Evolutionary conservation across 805 yeast genomes (phyloP).

Genomic region (Saccharomycopsis fodiens): DNA sequence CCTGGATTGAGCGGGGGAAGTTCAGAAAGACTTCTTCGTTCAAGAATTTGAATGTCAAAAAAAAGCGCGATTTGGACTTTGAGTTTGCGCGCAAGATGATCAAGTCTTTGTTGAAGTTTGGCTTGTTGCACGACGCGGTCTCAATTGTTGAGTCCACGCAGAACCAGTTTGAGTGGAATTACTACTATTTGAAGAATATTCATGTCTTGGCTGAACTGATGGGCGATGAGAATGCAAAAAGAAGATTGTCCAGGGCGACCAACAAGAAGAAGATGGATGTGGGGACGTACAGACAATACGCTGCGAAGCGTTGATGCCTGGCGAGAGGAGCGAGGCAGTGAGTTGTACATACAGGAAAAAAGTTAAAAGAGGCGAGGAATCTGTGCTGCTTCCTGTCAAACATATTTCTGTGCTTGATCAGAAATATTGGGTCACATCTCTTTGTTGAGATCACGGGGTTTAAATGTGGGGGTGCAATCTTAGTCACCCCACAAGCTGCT

Average conservation of each 20-base stretch:
- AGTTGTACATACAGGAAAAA: too few relatives aligned
- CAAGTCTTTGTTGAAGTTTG: slow-evolving; percentile 44
- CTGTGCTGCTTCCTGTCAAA: too few relatives aligned
- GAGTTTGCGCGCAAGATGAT: slow-evolving; percentile 71
- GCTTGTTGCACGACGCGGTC: slow-evolving; percentile 60
- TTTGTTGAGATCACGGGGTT: too few relatives aligned
- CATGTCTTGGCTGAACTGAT: slow-evolving; percentile 15
- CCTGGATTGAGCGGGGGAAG: slow-evolving; percentile 76
- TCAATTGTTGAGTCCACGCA: slow-evolving; percentile 60
- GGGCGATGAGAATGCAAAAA: slow-evolving; percentile 15
- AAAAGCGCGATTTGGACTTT: slow-evolving; percentile 45
- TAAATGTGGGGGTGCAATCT: too few relatives aligned
- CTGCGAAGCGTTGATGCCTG: background rate
- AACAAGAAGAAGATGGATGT: slow-evolving; percentile 2
- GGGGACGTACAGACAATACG: background rate
- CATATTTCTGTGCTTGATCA: too few relatives aligned
- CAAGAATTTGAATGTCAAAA: slow-evolving; percentile 29
- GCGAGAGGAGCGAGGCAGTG: too few relatives aligned
- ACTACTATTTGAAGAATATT: slow-evolving; percentile 18
- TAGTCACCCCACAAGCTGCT: too few relatives aligned
- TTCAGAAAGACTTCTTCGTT: slow-evolving; percentile 53
- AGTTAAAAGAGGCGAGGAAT: too few relatives aligned
- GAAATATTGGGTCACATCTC: too few relatives aligned
- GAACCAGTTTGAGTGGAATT: slow-evolving; percentile 63
- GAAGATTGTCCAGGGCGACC: slow-evolving; percentile 6